Evolutionary conservation across 2,329 filamentous ascomycete species (phyloP), one percentile per base, ranked within the genome.

Genomic region (Lojkania enalia): DNA sequence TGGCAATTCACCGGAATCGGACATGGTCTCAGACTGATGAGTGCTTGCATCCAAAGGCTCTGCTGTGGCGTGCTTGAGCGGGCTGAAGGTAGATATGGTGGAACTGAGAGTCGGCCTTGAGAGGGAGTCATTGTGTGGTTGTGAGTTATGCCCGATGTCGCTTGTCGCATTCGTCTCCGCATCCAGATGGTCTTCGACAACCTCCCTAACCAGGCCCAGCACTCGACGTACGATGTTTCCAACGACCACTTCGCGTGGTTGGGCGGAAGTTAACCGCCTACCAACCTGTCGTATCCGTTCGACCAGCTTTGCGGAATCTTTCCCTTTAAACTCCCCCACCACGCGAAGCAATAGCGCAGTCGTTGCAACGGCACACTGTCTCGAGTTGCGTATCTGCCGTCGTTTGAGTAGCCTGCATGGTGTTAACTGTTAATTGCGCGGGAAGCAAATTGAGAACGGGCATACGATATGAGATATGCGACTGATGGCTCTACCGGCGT

Each of bases 211-310:
- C 52, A 99, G 79, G 32, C 90, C 88, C 27, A 99, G 76, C 2
- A 97, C 88, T 51, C 94, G 85, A 49, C 91, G 84, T 35, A 96
- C 89, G 57, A 99, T 91, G 64, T 99, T 99, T 40, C 90, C 92
- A 33, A 96, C 90, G 4, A 90, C 89, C 58, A 96, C 85, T 73
- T 97, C 94, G 49, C 87, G 83, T 13, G 92, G 92, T 61, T 95
- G 90, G 5, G 94, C 91, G 43, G 86, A 82, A 25, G 87, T 85
- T 32, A 99, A 78, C 43, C 84, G 82, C 57, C 84, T 81, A 44
- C 94, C 94, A 18, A 92, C 84, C 48, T 84, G 80, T 54, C 88
- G 85, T 50, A 99, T 85, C 54, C 88, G 85, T 58, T 86, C 82
- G 47, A 97, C 83, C 39, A 99, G 83, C 60, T 86, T 84, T 38